phyloP scores from a whole-genome alignment of 1,284 basidiomycete genomes.

The Ganoderma boninense region DNA sequence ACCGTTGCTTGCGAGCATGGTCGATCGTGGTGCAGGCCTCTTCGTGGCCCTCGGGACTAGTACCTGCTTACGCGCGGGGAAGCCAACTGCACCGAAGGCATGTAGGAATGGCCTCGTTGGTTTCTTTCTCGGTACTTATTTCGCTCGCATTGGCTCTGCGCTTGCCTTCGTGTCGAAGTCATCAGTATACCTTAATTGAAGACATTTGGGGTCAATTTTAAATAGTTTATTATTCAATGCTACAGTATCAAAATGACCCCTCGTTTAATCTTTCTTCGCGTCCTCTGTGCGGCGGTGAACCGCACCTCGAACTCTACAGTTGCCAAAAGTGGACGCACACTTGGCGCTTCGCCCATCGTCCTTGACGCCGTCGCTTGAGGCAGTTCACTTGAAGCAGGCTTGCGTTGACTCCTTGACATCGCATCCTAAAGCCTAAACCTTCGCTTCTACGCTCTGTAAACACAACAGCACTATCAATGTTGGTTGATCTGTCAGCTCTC shows the following conservation, averaged over 20 bases:
- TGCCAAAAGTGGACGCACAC: neutral
- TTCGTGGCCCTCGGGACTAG: conserved; percentile 21
- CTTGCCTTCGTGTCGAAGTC: neutral
- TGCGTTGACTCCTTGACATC: neutral
- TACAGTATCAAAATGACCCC: too few relatives aligned
- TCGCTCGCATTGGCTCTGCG: neutral
- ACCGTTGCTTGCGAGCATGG: neutral
- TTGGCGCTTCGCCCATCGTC: too few relatives aligned
- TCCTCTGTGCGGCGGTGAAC: too few relatives aligned
- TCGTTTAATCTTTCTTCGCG: too few relatives aligned
- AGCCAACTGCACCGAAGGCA: conserved; percentile 17
- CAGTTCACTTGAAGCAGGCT: neutral
- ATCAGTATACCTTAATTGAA: neutral
- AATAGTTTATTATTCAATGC: neutral
- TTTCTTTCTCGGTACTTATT: neutral
- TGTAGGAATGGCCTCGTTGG: neutral
- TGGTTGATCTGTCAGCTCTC: conserved; percentile 2
- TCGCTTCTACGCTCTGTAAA: neutral
- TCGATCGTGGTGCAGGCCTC: conserved; percentile 19
- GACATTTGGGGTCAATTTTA: neutral
- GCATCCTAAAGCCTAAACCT: neutral
- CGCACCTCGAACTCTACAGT: neutral
- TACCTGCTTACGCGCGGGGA: conserved; percentile 16
- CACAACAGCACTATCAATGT: neutral
- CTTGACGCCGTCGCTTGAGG: too few relatives aligned